Evolutionary conservation across 2,329 filamentous ascomycete genomes (phyloP), one percentile per base, ranked within the genome.

Genomic region (Calonectria ilicicola): DNA sequence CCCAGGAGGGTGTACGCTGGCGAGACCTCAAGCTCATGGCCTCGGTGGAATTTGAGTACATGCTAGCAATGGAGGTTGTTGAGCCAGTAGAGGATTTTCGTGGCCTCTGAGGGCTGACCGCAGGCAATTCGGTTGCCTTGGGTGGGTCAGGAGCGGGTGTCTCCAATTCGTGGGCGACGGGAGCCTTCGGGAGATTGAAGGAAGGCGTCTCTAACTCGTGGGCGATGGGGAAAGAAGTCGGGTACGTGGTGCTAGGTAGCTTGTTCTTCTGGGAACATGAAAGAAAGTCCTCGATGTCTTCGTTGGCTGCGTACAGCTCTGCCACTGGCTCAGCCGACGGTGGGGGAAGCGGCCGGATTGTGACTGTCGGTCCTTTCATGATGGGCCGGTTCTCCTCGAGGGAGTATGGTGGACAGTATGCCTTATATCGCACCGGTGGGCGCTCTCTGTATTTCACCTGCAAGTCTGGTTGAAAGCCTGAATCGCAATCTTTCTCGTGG

Each of bases 1-100:
- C 84, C 75, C 79, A 81, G 2, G 83, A 82, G 3, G 81, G 70
- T 6, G 75, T 79, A 47, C 80, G 77, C 46, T 74, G 77, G 38
- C 80, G 75, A 14, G 77, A 77, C 8, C 76, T 76, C 21, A 74
- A 75, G 73, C 73, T 81, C 51, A 75, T 72, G 14, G 17, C 74
- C 74, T 26, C 73, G 75, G 68, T 75, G 6, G 58, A 68, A 38
- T 42, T 49, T 2, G 65, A 82, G 70, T 79, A 81, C 64, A 79
- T 76, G 66, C 78, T 77, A 10, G 78, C 77, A 38, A 72, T 74
- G 49, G 79, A 77, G 21, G 79, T 66, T 7, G 80, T 76, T 12
- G 81, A 78, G 44, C 76, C 77, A 56, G 69, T 77, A 51, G 84
- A 84, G 4, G 85, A 80, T 72, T 82, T 83, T 67, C 82, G 80